Evolutionary conservation across 1,284 basidiomycete genomes (phyloP).

Genomic region (Tetrapyrgos nigripes): DNA sequence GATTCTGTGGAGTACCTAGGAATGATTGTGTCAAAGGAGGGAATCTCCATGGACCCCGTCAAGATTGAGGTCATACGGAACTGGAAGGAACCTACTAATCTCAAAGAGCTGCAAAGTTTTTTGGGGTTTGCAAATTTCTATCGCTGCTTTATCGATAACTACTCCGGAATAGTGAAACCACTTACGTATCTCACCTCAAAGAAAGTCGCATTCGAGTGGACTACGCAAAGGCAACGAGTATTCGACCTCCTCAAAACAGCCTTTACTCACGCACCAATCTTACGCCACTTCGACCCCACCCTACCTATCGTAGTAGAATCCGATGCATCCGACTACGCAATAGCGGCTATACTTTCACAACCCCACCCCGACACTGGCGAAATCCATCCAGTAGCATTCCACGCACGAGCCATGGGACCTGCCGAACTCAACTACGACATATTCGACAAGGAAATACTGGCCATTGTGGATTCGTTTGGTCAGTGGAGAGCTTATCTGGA

Average conservation of each 20-base stretch:
- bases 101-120: conserved; percentile 3
- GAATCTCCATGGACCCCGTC: conserved; percentile 39
- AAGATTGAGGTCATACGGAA: conserved; percentile 41
- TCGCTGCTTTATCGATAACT: conserved; percentile 5
- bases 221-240: conserved; percentile 5
- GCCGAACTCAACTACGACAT: conserved; percentile 27
- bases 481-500: conserved; percentile 36
- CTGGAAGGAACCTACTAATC: conserved; percentile 24
- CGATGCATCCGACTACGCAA: conserved; percentile 22
- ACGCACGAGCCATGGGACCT: conserved; percentile 33
- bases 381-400: conserved; percentile 40
- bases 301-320: conserved; percentile 42
- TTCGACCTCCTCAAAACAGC: conserved; percentile 18
- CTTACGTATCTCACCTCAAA: conserved; percentile 15
- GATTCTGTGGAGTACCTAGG: conserved; percentile 45
- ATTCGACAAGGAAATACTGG: conserved; percentile 31
- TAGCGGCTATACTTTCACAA: conserved; percentile 17
- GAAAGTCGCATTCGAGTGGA: conserved; percentile 35
- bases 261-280: conserved; percentile 15
- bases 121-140: conserved; percentile 6
- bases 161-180: no score
- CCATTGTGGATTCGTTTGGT: no score
- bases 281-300: conserved; percentile 19
- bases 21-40: conserved; percentile 31
- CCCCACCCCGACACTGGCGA: conserved; percentile 11